Base-by-base conservation (phyloP, 1,139 yeast species). In the Taphrina wiesneri region DNA sequence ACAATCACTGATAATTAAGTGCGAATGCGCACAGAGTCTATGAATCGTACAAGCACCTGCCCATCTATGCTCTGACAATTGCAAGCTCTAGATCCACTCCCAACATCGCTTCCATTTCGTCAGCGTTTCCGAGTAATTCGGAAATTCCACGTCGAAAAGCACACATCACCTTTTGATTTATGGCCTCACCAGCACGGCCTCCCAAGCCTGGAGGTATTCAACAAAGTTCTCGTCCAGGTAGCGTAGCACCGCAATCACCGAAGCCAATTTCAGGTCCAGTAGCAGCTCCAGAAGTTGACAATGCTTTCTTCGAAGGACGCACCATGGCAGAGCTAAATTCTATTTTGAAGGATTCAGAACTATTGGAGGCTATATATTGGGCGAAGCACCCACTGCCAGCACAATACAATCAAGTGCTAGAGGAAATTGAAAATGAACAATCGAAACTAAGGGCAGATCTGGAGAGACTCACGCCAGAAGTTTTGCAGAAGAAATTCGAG, bases 351-450 rank as follows among this genome's bases (percentile, higher is more conserved):
- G 65, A 69, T 56, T 67, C 66, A 9, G 57, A 52, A 13, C 43
- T 57, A 11, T 51, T 69, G 13, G 53, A 54, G 19, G 68, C 70
- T 11, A 28, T 68, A 15, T 69, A 54, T 51, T 51, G 45, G 41
- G 59, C 68, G 4, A 43, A 65, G 15, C 69, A 69, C 54, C 71
- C 70, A 15, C 41, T 54, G 2, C 54, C 64, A 1, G 30, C 28
- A 11, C 41, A 52, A 26, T 68, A 67, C 41, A 34, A 30, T 7
- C 49, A 57, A 21, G 34, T 32, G 26, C 41, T 69, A 32, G 65
- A 63, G 5, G 53, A 57, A 3, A 56, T 69, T 9, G 26, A 67
- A 11, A 15, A 23, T 15, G 54, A 61, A 28, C 66, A 66, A n/a
- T 28, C 57, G 19, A 53, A 65, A 5, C 26, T 57, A 11, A 46